phyloP scores from a whole-genome alignment of 2,329 filamentous ascomycete genomes.

The Exophiala aquamarina region DNA sequence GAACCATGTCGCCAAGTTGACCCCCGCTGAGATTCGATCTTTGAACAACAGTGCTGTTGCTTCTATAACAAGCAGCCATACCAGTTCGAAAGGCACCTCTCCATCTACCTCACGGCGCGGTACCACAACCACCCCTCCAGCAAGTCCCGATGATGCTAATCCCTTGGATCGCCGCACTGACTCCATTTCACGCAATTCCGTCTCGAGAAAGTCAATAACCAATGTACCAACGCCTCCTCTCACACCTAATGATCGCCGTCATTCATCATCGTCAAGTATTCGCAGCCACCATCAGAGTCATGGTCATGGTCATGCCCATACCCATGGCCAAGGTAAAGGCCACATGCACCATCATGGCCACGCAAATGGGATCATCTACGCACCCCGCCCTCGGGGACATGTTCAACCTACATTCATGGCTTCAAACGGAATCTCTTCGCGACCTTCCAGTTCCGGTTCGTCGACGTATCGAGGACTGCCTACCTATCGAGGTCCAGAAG shows the following conservation, averaged over 20 bases:
- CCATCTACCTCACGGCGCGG: slow-evolving; percentile 15
- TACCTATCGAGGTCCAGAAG: slow-evolving; percentile 27
- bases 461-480: slow-evolving; percentile 25
- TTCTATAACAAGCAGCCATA: slow-evolving; percentile 22
- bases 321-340: slow-evolving; percentile 6
- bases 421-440: slow-evolving; percentile 19
- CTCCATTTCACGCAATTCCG: slow-evolving; percentile 4
- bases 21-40: slow-evolving; percentile 28
- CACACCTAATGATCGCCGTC: slow-evolving; percentile 20
- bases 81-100: slow-evolving; percentile 19
- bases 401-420: slow-evolving; percentile 21
- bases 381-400: slow-evolving; percentile 22
- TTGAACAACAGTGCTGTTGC: slow-evolving; percentile 24
- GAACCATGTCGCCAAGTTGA: slow-evolving; percentile 26
- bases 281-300: slow-evolving; percentile 13
- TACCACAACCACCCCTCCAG: slow-evolving; percentile 21
- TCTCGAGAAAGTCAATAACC: slow-evolving; percentile 14
- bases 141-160: slow-evolving; percentile 16
- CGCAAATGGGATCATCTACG: slow-evolving; percentile 19
- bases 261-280: slow-evolving; percentile 20
- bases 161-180: slow-evolving; percentile 8
- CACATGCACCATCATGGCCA: slow-evolving; percentile 6
- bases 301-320: slow-evolving; percentile 8
- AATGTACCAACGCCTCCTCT: slow-evolving; percentile 23
- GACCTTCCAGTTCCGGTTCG: slow-evolving; percentile 26